A percentile compares a stretch with the other conserved stretches of the same genome.
phyloP scores from a whole-genome alignment of 208 protist genomes.

The Leishmania gerbilli region DNA sequence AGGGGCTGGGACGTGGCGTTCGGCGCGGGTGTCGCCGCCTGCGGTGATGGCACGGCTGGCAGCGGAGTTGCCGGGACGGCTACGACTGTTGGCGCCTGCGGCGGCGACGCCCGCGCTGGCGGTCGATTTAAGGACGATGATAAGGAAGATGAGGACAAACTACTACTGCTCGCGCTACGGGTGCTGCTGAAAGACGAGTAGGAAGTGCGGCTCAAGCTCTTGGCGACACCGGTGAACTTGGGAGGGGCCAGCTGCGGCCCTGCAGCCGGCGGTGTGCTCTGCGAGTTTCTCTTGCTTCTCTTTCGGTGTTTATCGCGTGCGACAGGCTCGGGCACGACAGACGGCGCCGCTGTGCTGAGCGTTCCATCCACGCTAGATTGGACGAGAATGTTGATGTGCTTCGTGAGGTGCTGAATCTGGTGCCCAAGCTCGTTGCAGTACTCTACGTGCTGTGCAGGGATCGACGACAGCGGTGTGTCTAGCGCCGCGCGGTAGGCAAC shows the following conservation, averaged over 20 bases:
- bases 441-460: slow-evolving; percentile 62
- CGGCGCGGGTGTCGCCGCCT: background rate
- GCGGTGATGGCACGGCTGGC: background rate
- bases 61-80: background rate
- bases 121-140: slow-evolving; percentile 11
- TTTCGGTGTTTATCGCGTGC: background rate
- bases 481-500: slow-evolving; percentile 54
- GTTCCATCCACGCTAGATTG: slow-evolving; percentile 74
- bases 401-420: slow-evolving; percentile 64
- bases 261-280: background rate
- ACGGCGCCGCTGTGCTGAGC: slow-evolving; percentile 29
- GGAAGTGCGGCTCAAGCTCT: slow-evolving; percentile 17
- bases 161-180: slow-evolving; percentile 28
- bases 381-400: slow-evolving; percentile 77
- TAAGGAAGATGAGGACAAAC: slow-evolving; percentile 9
- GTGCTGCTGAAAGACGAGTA: slow-evolving; percentile 24
- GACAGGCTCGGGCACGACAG: background rate
- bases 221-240: background rate
- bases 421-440: slow-evolving; percentile 55
- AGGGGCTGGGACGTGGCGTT: background rate
- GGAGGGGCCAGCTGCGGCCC: background rate
- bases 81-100: background rate
- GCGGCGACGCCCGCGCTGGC: background rate
- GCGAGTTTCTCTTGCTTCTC: background rate
- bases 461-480: slow-evolving; percentile 51